phyloP scores from a whole-genome alignment of 1,139 yeast genomes.

The Taphrina flavorubra region DNA sequence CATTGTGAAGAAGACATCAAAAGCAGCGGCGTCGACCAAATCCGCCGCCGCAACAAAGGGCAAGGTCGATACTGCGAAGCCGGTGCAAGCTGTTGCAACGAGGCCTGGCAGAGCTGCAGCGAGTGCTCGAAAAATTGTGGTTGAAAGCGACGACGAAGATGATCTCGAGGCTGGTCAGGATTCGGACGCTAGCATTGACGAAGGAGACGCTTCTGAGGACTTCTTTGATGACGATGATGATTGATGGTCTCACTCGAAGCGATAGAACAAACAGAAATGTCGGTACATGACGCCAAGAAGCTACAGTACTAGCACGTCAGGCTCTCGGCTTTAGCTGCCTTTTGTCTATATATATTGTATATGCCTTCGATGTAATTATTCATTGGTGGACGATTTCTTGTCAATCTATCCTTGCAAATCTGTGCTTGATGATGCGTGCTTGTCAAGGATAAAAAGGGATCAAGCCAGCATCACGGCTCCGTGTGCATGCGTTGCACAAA shows the following conservation, averaged over 20 bases:
- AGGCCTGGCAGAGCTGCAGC: conserved; percentile 36
- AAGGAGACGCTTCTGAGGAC: conserved; percentile 24
- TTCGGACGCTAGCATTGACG: conserved; percentile 18
- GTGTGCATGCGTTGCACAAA: no score
- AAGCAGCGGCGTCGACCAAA: conserved; percentile 7
- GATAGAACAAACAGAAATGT: neutral
- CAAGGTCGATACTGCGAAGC: neutral
- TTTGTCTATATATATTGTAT: neutral
- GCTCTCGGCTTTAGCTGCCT: no score
- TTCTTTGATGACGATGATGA: conserved; percentile 7
- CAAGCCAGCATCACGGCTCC: no score
- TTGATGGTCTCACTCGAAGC: neutral
- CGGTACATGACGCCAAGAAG: neutral
- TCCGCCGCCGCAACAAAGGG: neutral
- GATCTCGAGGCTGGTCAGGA: conserved; percentile 12
- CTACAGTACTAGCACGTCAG: neutral
- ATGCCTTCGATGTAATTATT: neutral
- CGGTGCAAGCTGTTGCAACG: neutral
- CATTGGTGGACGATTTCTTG: no score
- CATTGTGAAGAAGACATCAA: conserved; percentile 13
- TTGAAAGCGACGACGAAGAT: conserved; percentile 19
- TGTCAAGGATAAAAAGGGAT: no score
- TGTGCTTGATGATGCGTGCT: no score
- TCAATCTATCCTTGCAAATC: no score
- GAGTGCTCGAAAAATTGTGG: conserved; percentile 18